Percentiles rank a stretch among this genome's conserved stretches.
Evolutionary conservation across 2,329 filamentous ascomycete species (phyloP).

Genomic region (Lachnellula arida): DNA sequence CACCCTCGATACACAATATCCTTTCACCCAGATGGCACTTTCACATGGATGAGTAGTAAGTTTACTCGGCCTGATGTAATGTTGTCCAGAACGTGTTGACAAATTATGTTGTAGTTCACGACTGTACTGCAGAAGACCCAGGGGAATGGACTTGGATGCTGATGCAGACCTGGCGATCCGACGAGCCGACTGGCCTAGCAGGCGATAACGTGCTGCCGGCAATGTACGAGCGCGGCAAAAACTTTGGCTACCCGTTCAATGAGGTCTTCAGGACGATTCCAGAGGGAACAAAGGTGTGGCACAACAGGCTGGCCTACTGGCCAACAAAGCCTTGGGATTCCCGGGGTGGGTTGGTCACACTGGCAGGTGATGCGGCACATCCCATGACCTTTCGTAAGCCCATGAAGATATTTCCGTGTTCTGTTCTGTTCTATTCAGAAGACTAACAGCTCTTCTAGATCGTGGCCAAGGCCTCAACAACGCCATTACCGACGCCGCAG

Average conservation of each 20-base stretch:
- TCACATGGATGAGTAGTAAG: constrained; percentile 23
- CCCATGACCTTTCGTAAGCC: constrained; percentile 44
- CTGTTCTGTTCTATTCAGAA: not conserved
- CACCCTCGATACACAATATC: constrained; percentile 43
- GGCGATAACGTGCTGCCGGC: constrained; percentile 5
- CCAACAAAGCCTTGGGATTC: constrained; percentile 40
- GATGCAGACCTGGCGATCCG: constrained; percentile 20
- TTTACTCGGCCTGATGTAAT: not conserved
- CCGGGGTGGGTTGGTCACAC: constrained; percentile 39
- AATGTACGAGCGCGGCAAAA: constrained; percentile 15
- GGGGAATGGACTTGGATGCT: constrained; percentile 24
- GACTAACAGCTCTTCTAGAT: constrained; percentile 17
- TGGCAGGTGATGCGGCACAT: constrained; percentile 52
- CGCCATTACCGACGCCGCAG: constrained; percentile 38
- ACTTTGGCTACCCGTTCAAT: constrained; percentile 15
- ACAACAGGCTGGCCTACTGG: constrained; percentile 27
- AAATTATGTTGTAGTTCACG: constrained; percentile 30
- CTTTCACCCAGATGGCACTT: constrained; percentile 40
- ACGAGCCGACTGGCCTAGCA: constrained; percentile 12
- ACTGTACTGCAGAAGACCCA: constrained; percentile 29
- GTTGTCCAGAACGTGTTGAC: not conserved
- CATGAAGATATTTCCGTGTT: not conserved
- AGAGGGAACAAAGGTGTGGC: constrained; percentile 9
- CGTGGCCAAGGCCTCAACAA: constrained; percentile 46
- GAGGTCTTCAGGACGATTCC: constrained; percentile 31